Evolutionary conservation across 2,329 filamentous ascomycete genomes (phyloP), one percentile per base, ranked within the genome.

Genomic region (Clarireedia paspali): DNA sequence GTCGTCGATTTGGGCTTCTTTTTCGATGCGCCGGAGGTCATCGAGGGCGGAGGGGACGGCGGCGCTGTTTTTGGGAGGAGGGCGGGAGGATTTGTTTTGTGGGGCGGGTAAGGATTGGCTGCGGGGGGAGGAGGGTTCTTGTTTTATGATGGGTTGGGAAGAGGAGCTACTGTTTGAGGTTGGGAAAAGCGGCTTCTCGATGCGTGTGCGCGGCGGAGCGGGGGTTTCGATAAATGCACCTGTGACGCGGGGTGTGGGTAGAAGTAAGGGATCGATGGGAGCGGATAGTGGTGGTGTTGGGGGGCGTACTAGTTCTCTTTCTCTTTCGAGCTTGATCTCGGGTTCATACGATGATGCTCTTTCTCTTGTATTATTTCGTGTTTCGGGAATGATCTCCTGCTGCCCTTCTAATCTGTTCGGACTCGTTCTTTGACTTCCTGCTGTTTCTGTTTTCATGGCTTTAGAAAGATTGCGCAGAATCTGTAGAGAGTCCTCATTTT

Each of bases 191-290:
- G 6, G 40, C 27, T 27, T 9, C 27, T 52, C 50, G 48, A 20
- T 51, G 14, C 48, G 47, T 15, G 47, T 52, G 34, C 53, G 47
- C 30, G 47, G 48, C 52, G 64, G 70, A 47, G 65, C 70, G 3
- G 74, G 67, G 26, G 66, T 68, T 23, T 67, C 66, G n/a, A 68
- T 62, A 42, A 59, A 68, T 20, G 64, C 67, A 34, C 67, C 67
- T 26, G 62, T 65, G 10, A 68, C 66, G 57, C 56, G 63, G 15
- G 67, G 66, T 23, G 67, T 68, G 40, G 63, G 63, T 47, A 64
- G 55, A 9, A 62, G 53, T 30, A 65, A 50, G n/a, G 46, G 57
- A 17, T 63, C 55, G n/a, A 63, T 55, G 14, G 46, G 46, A n/a
- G 36, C 47, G 26, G 56, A 61, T 44, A 55, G 50, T 24, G 57